Conservation (phyloP, 208 protist genomes). For the Balamuthia mandrillaris region DNA sequence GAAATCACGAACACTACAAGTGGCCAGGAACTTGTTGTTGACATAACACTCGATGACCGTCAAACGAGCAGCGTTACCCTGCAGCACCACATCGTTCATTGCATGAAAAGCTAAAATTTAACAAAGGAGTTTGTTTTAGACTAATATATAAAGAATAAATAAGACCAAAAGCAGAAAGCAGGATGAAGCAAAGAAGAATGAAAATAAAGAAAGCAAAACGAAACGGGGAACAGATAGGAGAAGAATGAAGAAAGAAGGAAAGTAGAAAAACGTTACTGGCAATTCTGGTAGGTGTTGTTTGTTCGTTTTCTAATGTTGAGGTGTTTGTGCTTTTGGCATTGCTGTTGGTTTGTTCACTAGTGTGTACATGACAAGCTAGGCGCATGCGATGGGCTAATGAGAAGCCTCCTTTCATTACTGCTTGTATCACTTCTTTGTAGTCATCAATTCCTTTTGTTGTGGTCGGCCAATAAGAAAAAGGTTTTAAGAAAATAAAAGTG, state of each 20-base stretch:
- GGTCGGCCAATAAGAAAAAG: not conserved
- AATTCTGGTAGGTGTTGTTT: not conserved
- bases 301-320: not conserved
- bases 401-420: not conserved
- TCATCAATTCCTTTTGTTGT: not conserved
- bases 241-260: not conserved
- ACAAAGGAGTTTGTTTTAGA: too few species aligned
- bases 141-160: too few species aligned
- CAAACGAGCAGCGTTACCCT: not conserved
- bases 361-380: not conserved
- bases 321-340: too few species aligned
- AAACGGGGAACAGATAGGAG: too few species aligned
- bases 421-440: not conserved
- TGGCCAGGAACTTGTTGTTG: not conserved
- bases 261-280: not conserved
- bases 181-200: too few species aligned
- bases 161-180: too few species aligned
- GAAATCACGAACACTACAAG: not conserved
- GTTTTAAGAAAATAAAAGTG: not conserved
- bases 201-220: too few species aligned
- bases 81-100: conserved; percentile 23
- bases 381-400: not conserved
- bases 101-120: not conserved
- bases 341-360: too few species aligned
- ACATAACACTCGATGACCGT: conserved; percentile 13